Conservation (phyloP, 176 grass and related monocot species). For the Carex scoparia region DNA sequence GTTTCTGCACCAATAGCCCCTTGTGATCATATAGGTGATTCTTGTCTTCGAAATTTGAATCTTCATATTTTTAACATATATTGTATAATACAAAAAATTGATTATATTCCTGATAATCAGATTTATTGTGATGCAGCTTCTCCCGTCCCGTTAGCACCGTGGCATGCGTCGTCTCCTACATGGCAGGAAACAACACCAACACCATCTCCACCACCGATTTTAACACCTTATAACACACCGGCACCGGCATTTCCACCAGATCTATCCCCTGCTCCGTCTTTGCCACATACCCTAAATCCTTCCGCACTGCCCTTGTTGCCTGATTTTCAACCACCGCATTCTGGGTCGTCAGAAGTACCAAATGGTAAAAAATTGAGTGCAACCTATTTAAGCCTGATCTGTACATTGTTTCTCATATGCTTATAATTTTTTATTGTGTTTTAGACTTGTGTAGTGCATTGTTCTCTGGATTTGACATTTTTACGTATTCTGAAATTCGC, state of each 20-base stretch:
- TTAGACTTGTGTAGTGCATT: background rate
- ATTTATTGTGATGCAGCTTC: background rate
- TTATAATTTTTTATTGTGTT: background rate
- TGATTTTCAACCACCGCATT: background rate
- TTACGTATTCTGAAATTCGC: background rate
- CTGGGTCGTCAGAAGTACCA: background rate
- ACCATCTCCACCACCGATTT: background rate
- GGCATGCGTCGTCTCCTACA: background rate
- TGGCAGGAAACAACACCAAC: background rate
- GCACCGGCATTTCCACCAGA: background rate
- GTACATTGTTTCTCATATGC: slow-evolving; percentile 1
- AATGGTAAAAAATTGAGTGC: background rate
- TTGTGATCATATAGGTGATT: slow-evolving; percentile 1
- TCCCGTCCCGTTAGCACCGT: background rate
- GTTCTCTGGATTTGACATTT: background rate
- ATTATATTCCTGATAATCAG: background rate
- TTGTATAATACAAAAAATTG: too few species aligned
- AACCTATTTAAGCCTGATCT: background rate
- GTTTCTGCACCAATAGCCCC: background rate
- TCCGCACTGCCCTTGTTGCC: background rate
- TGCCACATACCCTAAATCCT: background rate
- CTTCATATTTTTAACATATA: background rate
- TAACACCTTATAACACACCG: background rate
- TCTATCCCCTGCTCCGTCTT: background rate
- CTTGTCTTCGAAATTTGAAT: background rate